Conservation (phyloP, 768 basidiomycete species). For the Nidularia sp. region DNA sequence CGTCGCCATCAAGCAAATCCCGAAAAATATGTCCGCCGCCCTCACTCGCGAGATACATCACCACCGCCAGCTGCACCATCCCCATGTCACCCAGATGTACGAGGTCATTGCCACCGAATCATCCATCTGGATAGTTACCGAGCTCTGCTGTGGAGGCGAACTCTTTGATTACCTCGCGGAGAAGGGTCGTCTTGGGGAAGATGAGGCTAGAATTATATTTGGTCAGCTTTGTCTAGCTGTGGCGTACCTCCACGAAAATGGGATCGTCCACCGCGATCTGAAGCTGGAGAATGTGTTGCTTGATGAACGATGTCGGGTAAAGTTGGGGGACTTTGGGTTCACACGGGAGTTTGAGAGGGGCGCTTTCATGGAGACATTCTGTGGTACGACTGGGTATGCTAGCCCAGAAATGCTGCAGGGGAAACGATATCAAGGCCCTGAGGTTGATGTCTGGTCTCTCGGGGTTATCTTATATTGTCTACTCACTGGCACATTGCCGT, state of each 20-base stretch:
- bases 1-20: slow-evolving; percentile 97
- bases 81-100: slow-evolving; percentile 92
- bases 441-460: slow-evolving; percentile 95
- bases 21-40: slow-evolving; percentile 86
- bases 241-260: slow-evolving; percentile 86
- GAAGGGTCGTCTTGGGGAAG: slow-evolving; percentile 81
- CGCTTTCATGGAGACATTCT: slow-evolving; percentile 84
- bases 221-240: slow-evolving; percentile 95
- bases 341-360: slow-evolving; percentile 86
- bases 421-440: slow-evolving; percentile 87
- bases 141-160: slow-evolving; percentile 95
- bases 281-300: slow-evolving; percentile 94
- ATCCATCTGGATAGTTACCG: slow-evolving; percentile 95
- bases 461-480: slow-evolving; percentile 90
- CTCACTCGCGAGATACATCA: slow-evolving; percentile 98
- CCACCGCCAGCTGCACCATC: slow-evolving; percentile 94
- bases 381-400: slow-evolving; percentile 93
- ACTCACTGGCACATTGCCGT: slow-evolving; percentile 85
- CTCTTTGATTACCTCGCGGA: slow-evolving; percentile 98
- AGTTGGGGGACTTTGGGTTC: slow-evolving; percentile 94
- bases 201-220: slow-evolving; percentile 84
- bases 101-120: slow-evolving; percentile 97
- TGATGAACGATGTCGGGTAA: slow-evolving; percentile 87
- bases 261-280: slow-evolving; percentile 94
- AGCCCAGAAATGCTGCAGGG: slow-evolving; percentile 90